These are phyloP conservation scores for Penicillium egyptiacum DNA, from an alignment of 495 filamentous ascomycete species.

Conservation along the genomic window DNA sequence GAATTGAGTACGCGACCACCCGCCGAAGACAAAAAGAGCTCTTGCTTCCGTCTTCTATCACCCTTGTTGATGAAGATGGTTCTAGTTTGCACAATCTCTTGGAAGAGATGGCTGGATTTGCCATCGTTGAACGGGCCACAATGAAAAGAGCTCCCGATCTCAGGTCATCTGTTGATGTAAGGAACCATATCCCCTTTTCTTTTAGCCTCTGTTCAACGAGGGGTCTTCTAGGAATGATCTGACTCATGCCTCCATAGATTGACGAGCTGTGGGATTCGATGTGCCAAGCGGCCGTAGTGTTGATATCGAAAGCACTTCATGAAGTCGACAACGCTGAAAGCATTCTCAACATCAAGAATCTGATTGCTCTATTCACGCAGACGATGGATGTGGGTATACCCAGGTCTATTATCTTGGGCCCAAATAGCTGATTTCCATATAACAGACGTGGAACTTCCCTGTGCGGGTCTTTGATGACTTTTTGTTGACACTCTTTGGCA, in stretches of 20 bases:
- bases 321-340: slow-evolving; percentile 80
- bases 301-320: slow-evolving; percentile 74
- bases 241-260: slow-evolving; percentile 52
- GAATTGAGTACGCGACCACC: slow-evolving; percentile 84
- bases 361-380: slow-evolving; percentile 92
- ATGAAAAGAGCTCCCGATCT: slow-evolving; percentile 82
- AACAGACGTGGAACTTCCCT: slow-evolving; percentile 82
- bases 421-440: slow-evolving; percentile 14
- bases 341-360: slow-evolving; percentile 85
- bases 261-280: slow-evolving; percentile 98
- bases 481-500: slow-evolving; percentile 81
- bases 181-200: background rate
- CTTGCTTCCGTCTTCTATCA: slow-evolving; percentile 70
- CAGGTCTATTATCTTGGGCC: background rate
- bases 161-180: slow-evolving; percentile 78
- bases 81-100: slow-evolving; percentile 80
- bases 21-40: slow-evolving; percentile 89
- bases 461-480: slow-evolving; percentile 79
- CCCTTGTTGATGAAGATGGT: slow-evolving; percentile 69
- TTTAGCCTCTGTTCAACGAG: background rate
- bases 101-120: slow-evolving; percentile 93
- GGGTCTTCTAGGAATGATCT: background rate
- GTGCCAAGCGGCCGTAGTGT: slow-evolving; percentile 79
- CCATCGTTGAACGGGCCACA: slow-evolving; percentile 91
- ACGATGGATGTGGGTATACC: slow-evolving; percentile 76